Evolutionary conservation across 2,329 filamentous ascomycete species (phyloP), one percentile per base, ranked within the genome.

Genomic region (Sporothrix sp.): DNA sequence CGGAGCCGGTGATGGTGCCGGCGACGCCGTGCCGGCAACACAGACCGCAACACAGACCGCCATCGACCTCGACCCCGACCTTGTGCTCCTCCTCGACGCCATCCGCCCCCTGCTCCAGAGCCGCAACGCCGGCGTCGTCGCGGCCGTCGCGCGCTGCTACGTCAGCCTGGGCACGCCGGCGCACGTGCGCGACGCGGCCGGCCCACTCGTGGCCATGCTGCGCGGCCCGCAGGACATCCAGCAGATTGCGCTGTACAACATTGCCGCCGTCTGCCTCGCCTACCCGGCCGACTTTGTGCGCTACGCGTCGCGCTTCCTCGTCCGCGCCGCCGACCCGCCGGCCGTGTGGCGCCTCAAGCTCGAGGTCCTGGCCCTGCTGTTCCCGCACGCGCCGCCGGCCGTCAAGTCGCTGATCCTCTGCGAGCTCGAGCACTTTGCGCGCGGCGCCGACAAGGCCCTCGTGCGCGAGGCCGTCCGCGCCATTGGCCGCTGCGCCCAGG

Each of bases 381-480:
- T 97, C 60, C 89, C 91, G 0, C 78, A 95, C 62, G 83, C 83
- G 57, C 81, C 83, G 6, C 65, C 78, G 9, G 82, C 87, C 53
- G 72, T 85, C 53, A 94, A 95, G 65, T 86, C 85, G 51, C 75
- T 98, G 7, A 87, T 97, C 40, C 75, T 98, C 46, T 90, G 86
- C 57, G 93, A 98, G 63, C 75, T 98, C 6, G 90, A 95, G 61
- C 91, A 97, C 68, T 97, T 97, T 65, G 88, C 87, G 0, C 80
- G 84, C 53, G 82, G 79, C 4, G 72, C 65, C 11, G 83, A 95
- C 63, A 81, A 85, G 55, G 77, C 81, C 1, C 74, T 97, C 10
- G 87, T 96, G 27, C 82, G 85, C 23, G 91, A 96, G 63, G 87
- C 89, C 33, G 91, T 98, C 4, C 79, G 89, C 21, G 91, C 93